These are phyloP conservation scores for Ulvella scutata DNA, from an alignment of 139 green algal species.

Conservation along the genomic window DNA sequence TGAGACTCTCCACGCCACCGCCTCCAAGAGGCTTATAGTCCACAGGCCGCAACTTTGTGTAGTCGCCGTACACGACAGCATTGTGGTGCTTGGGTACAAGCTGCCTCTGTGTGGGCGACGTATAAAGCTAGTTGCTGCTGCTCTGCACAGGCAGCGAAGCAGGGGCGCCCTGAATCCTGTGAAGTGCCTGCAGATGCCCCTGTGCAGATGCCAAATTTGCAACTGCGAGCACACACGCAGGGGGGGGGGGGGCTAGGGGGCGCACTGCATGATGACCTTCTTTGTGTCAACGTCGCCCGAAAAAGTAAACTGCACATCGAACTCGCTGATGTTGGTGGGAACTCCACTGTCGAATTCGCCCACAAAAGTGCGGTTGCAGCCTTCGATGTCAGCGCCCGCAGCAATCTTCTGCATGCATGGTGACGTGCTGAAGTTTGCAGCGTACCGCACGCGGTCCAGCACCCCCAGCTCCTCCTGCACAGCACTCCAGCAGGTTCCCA, in stretches of 20 bases:
- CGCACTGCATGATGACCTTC: background rate
- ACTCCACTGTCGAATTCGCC: background rate
- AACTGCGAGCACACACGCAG: background rate
- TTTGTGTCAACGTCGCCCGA: background rate
- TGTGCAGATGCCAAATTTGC: too few relatives aligned
- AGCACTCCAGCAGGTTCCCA: background rate
- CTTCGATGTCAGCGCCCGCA: constrained; percentile 4
- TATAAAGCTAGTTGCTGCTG: too few relatives aligned
- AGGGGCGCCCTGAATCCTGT: background rate
- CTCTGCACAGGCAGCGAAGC: too few relatives aligned
- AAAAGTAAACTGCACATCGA: background rate
- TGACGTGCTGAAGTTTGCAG: constrained; percentile 19
- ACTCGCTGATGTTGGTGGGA: background rate
- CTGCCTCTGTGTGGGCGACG: too few relatives aligned
- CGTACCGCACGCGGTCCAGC: constrained; percentile 38
- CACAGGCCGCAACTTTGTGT: background rate
- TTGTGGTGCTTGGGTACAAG: too few relatives aligned
- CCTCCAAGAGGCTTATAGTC: background rate
- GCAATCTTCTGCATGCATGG: constrained; percentile 45
- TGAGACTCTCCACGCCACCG: too few relatives aligned
- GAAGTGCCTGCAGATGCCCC: background rate
- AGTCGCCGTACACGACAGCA: background rate
- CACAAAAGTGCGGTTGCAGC: background rate
- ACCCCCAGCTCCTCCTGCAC: constrained; percentile 38
- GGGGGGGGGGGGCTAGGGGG: too few relatives aligned